phyloP scores from a whole-genome alignment of 495 filamentous ascomycete genomes.

The Penicillium verhagenii region DNA sequence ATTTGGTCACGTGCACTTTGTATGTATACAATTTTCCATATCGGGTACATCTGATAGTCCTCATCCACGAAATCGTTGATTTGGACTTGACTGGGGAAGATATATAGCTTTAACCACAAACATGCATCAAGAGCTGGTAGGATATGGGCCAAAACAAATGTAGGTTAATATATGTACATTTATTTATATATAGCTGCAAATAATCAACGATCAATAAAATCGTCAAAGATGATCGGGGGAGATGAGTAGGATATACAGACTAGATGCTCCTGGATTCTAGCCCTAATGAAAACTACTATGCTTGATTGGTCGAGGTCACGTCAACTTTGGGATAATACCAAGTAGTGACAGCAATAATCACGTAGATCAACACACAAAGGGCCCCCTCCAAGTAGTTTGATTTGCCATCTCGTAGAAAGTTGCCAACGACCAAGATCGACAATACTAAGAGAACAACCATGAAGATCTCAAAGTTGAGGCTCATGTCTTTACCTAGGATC shows the following conservation, averaged over 20 bases:
- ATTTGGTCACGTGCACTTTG: conserved; percentile 12
- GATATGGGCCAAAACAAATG: not conserved
- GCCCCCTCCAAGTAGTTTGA: conserved; percentile 79
- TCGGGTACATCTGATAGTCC: not conserved
- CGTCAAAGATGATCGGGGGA: not conserved
- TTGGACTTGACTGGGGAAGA: no score
- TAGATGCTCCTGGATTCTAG: not conserved
- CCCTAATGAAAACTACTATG: conserved; percentile 2
- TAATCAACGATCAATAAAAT: not conserved
- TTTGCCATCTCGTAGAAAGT: conserved; percentile 76
- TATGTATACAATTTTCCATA: conserved; percentile 7
- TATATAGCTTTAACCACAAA: no score
- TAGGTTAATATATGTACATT: not conserved
- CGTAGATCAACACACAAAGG: conserved; percentile 63
- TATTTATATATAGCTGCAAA: not conserved
- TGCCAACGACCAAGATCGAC: conserved; percentile 81
- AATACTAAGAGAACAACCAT: conserved; percentile 85
- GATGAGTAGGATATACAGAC: not conserved
- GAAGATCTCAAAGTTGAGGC: conserved; percentile 84
- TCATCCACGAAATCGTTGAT: no score
- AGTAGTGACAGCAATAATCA: conserved; percentile 53
- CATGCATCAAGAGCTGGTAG: no score
- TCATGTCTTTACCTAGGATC: conserved; percentile 70
- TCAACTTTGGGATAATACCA: conserved; percentile 50
- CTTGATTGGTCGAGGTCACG: conserved; percentile 23